Conservation (phyloP, 2,329 filamentous ascomycete genomes). For the Cryphonectria carpinicola region DNA sequence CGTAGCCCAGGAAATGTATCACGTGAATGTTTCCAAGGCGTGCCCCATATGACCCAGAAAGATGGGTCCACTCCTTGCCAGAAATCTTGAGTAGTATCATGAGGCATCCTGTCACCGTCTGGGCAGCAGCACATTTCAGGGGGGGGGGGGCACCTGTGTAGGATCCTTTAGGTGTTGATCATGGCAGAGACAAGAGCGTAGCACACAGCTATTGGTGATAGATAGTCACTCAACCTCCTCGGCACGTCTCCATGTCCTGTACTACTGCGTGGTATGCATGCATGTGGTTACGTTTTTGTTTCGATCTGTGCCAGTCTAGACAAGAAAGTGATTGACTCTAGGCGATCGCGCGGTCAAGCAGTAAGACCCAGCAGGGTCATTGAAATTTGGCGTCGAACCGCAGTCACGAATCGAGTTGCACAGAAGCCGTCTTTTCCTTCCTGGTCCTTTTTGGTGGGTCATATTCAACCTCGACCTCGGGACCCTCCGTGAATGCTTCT, state of each 20-base stretch:
- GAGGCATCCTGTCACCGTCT: neutral
- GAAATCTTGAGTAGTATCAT: neutral
- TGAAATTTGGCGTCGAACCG: neutral
- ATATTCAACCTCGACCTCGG: conserved; percentile 4
- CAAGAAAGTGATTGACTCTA: neutral
- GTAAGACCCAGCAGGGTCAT: neutral
- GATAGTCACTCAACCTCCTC: neutral
- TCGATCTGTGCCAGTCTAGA: neutral
- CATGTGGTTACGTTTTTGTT: neutral
- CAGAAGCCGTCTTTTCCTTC: neutral
- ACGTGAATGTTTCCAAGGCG: neutral
- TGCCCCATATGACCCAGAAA: neutral
- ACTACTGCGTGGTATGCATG: neutral
- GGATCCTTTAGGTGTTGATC: conserved; percentile 1
- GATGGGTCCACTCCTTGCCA: neutral
- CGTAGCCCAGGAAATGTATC: neutral
- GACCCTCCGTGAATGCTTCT: neutral
- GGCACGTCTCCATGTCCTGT: neutral
- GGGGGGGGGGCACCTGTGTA: neutral
- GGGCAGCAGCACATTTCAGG: neutral
- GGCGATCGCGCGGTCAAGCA: neutral
- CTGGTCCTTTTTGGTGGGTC: conserved; percentile 8
- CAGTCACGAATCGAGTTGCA: conserved; percentile 1
- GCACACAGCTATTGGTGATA: neutral
- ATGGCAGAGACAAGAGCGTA: neutral